These are phyloP conservation scores for Microdochium trichocladiopsis DNA, from an alignment of 2,329 filamentous ascomycete genomes.

Conservation along the genomic window DNA sequence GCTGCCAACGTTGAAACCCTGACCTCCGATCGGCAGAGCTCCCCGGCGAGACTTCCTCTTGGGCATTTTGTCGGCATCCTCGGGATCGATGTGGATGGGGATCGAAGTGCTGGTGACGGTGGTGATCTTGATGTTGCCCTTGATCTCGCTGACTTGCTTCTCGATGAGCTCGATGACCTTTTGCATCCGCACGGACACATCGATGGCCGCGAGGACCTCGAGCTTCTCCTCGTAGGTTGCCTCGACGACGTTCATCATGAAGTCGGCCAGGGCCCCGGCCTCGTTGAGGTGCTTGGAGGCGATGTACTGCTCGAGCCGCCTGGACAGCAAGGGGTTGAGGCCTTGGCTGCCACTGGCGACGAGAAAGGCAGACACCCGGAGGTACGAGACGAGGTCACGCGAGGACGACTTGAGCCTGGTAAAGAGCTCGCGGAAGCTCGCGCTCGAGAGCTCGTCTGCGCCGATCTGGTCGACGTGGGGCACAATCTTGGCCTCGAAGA, in stretches of 20 bases:
- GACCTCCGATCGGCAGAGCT: constrained; percentile 1
- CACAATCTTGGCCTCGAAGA: constrained; percentile 72
- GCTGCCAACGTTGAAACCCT: constrained; percentile 23
- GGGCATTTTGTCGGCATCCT: constrained; percentile 43
- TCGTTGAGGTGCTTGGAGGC: constrained; percentile 73
- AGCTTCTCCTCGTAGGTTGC: constrained; percentile 87
- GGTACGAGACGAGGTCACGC: constrained; percentile 75
- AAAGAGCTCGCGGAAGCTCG: constrained; percentile 55
- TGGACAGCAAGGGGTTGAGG: constrained; percentile 77
- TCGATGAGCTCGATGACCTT: constrained; percentile 79
- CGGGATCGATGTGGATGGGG: constrained; percentile 51
- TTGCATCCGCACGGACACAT: constrained; percentile 70
- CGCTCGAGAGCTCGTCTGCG: constrained; percentile 12
- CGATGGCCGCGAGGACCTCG: constrained; percentile 72
- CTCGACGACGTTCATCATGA: constrained; percentile 91
- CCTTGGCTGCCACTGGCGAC: constrained; percentile 56
- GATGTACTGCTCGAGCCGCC: constrained; percentile 83
- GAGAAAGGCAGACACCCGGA: constrained; percentile 80
- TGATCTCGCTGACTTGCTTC: constrained; percentile 75
- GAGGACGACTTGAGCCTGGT: constrained; percentile 76
- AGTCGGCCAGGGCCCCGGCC: constrained; percentile 82
- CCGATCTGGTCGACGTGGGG: constrained; percentile 15
- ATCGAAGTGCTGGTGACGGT: constrained; percentile 63
- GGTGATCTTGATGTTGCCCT: constrained; percentile 81
- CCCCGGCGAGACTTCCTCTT: constrained; percentile 21